Base-by-base conservation (phyloP, 495 filamentous ascomycete species). In the Aspergillus egyptiacus region DNA sequence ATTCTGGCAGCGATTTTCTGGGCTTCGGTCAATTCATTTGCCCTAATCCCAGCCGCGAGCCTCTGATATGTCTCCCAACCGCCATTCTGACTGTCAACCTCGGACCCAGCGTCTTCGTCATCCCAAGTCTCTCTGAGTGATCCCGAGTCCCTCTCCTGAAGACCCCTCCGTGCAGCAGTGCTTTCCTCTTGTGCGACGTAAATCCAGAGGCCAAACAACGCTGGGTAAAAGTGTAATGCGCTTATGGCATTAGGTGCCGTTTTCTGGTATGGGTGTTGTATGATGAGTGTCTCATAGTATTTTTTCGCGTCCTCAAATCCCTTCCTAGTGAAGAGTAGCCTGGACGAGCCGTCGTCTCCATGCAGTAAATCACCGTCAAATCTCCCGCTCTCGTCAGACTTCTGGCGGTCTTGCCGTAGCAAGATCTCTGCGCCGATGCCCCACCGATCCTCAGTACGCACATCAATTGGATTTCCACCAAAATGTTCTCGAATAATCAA, bases 361-460 rank as follows among this genome's bases (percentile, higher is more conserved):
- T 6, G 35, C 1, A 33, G 18, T 5, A 15, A 19, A 20, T 41
- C 37, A 38, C 17, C 31, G 14, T 33, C 20, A 23, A 14, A 24
- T 33, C 35, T 22, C 36, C 13, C 19, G 41, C 27, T 38, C 17
- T 28, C 49, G 10, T 59, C 31, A 6, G 55, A 45, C 25, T 56
- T 33, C 39, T 64, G 57, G 47, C 53, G 46, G 49, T 64, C 61
- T 56, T 70, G 64, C 11, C 75, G 72, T 22, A 86, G 68, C 37
- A 87, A 58, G 35, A 88, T 70, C 55, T 87, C 84, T 13, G 83
- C 83, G 20, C 83, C 84, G 35, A 88, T 77, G 11, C 81, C 82
- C 84, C 84, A 88, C 47, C 78, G 66, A 6, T 68, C 74, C 46
- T 73, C 71, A 15, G 41, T 65, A 24, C 82, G 70, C 2, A 81